Base-by-base conservation (phyloP, 371 early-diverging fungal genomes). In the Mortierella sp. region DNA sequence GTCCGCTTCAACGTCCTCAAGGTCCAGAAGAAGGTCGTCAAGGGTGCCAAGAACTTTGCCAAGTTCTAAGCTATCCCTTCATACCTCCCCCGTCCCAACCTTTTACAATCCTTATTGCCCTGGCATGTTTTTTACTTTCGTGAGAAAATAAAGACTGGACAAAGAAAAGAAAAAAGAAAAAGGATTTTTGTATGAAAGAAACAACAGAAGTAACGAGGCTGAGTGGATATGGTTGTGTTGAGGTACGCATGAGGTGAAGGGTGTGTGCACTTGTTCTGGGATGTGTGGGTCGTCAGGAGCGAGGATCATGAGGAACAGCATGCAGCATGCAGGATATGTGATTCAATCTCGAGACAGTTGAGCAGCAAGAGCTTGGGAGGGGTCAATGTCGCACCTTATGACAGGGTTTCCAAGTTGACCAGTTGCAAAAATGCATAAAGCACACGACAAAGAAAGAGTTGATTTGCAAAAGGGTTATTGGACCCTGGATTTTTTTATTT, bases 1-100 rank as follows among this genome's bases (percentile, higher is more conserved):
- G 96, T 99, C 87, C 96, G 98, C 87, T 99, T 98, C 97, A 99
- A 99, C 94, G 98, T 98, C 78, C 92, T 99, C 87, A 97, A 97
- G 94, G 96, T 97, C 91, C 90, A 92, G 87, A 96, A 96, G 95
- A 88, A 91, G 87, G 83, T 88, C 73, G 89, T 91, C 86, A 96
- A 96, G 94, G 93, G 93, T 85, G 90, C 94, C 91, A 98, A 98
- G 95, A 90, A 93, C 89, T 98, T 98, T 93, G 85, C 93, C 89
- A 98, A 97, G 94, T 99, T 97, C 95, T 98, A 94, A 95, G 43
- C 22, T 39, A 34, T 29, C 31, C 11, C 24, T n/a, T 14, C 55
- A 29, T 3, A 3, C 31, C 9, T 5, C 19, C 58, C 58, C 16
- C 58, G 16, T 58, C 58, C 58, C 58, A 52, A 16, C 22, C 22